Evolutionary conservation across 768 basidiomycete genomes (phyloP).

Genomic region (Russula lepida): DNA sequence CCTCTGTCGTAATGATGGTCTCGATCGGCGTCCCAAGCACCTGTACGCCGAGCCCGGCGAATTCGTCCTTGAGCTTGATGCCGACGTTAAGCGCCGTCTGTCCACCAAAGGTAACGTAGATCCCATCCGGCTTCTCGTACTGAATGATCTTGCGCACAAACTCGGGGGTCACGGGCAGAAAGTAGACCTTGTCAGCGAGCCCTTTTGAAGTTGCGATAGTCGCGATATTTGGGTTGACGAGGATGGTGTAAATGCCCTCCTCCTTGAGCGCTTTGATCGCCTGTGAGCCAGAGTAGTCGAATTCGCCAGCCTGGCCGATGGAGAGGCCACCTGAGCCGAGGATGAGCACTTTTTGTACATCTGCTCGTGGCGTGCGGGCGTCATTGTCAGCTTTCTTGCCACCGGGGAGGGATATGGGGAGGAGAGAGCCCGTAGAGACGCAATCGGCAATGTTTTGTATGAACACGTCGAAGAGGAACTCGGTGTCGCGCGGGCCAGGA

Average conservation of each 20-base stretch:
- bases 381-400: constrained; percentile 82
- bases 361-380: constrained; percentile 54
- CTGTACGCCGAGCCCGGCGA: constrained; percentile 77
- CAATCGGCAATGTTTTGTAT: constrained; percentile 79
- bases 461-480: constrained; percentile 98
- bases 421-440: constrained; percentile 43
- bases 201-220: constrained; percentile 97
- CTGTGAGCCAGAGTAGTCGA: constrained; percentile 99
- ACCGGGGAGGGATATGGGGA: constrained; percentile 62
- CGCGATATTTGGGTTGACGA: constrained; percentile 98
- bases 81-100: constrained; percentile 97
- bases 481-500: constrained; percentile 95
- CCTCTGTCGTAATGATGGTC: constrained; percentile 96
- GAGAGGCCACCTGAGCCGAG: constrained; percentile 96
- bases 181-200: constrained; percentile 98
- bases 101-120: constrained; percentile 97
- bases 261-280: constrained; percentile 99
- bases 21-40: constrained; percentile 96
- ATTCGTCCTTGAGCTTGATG: constrained; percentile 96
- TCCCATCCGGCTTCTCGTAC: constrained; percentile 97
- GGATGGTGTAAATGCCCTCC: constrained; percentile 98
- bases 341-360: constrained; percentile 90
- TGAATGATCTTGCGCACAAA: constrained; percentile 98
- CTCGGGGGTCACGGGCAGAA: constrained; percentile 96
- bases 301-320: constrained; percentile 91